Evolutionary conservation across 495 filamentous ascomycete genomes (phyloP), one percentile per base, ranked within the genome.

Genomic region (Podospora bellae-mahoneyi): DNA sequence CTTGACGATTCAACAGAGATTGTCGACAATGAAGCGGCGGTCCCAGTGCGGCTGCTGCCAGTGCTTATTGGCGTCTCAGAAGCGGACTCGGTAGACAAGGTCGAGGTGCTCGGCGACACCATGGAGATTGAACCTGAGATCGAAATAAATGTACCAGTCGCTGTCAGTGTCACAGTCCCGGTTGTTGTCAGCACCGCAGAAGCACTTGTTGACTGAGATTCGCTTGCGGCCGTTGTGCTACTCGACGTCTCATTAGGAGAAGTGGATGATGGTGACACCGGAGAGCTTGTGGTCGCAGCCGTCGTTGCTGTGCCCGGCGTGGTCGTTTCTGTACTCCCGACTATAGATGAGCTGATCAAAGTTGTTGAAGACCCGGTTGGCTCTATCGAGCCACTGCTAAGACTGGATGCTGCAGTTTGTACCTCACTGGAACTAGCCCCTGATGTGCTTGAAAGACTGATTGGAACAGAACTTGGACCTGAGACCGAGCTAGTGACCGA

Each of bases 121-220:
- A 58, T 26, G 55, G 55, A 58, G 6, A 34, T 3, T 28, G 59
- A 28, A 16, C 59, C 59, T 18, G 59, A 61, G 7, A 28, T 30
- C 4, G 59, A 61, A 26, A 61, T 27, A 61, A 61, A 61, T n/a
- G 59, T 61, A 26, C 23, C 59, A 27, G 59, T 61, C 18, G 61
- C 34, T 48, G 61, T 63, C n/a, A 63, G 13, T 5, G 61, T 63
- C 61, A 63, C 32, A 26, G 55, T 26, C 18, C 55, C 55, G 5
- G 55, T 58, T 2, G 23, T 58, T 39, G 61, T 63, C 10, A 26
- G 30, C 34, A 32, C 30, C 19, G 34, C 15, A 9, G 32, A 63
- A 19, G 61, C 15, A 32, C 13, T 63, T 18, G 34, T 9, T 48
- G 61, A 3, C 30, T 20, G 55, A 58, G 61, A 63, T 32, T 34